These are phyloP conservation scores for Taxillus chinensis DNA, from an alignment of 164 flowering plant species.

Conservation along the genomic window DNA sequence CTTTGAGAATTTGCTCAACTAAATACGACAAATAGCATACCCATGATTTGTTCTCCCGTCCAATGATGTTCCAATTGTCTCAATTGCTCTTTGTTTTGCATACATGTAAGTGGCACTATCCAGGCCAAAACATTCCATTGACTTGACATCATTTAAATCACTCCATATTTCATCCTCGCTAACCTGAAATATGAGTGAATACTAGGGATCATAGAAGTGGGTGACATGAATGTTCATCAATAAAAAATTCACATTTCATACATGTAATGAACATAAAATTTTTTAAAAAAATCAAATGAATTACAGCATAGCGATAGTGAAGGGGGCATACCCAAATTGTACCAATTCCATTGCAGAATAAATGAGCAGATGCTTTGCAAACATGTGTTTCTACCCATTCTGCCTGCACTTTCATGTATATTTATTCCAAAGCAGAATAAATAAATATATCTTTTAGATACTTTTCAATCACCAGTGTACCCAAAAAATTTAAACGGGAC, in stretches of 20 bases:
- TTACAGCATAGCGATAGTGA: not conserved
- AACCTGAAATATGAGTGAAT: constrained; percentile 31
- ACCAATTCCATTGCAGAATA: constrained; percentile 54
- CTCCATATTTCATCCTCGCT: constrained; percentile 45
- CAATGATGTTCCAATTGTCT: constrained; percentile 24
- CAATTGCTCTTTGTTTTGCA: constrained; percentile 49
- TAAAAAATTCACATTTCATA: not conserved
- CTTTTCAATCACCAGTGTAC: too few relatives aligned
- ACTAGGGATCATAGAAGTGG: not conserved
- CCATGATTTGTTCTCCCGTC: constrained; percentile 45
- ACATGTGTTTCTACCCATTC: constrained; percentile 42
- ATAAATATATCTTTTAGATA: not conserved
- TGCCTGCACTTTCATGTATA: constrained; percentile 39
- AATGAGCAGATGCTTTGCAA: constrained; percentile 56
- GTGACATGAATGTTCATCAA: too few relatives aligned
- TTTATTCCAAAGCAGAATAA: constrained; percentile 11
- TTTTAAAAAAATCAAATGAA: constrained; percentile 5
- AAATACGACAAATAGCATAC: constrained; percentile 27
- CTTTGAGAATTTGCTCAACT: not conserved
- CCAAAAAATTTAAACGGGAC: not conserved
- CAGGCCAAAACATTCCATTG: constrained; percentile 23
- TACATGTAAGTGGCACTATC: constrained; percentile 20
- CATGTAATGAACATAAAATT: not conserved
- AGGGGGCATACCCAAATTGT: constrained; percentile 60
- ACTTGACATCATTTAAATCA: constrained; percentile 27